These are phyloP conservation scores for Monosporozyma solicola DNA, from an alignment of 805 yeast genomes.

Conservation along the genomic window DNA sequence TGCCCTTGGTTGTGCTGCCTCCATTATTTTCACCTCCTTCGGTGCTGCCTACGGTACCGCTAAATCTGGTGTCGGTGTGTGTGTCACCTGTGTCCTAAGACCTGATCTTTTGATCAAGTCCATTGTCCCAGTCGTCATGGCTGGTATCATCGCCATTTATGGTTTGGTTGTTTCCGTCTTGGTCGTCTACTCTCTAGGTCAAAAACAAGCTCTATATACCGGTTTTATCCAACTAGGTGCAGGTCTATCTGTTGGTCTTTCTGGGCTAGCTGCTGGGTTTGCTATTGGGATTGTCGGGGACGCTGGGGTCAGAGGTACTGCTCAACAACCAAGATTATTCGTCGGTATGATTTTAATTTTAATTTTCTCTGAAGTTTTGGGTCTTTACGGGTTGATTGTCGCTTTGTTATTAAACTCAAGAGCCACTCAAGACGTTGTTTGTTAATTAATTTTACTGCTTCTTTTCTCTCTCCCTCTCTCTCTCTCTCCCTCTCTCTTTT, in stretches of 20 bases:
- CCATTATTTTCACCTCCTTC: conserved; percentile 96
- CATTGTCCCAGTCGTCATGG: conserved; percentile 97
- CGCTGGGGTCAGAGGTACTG: conserved; percentile 98
- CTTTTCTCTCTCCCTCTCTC: neutral
- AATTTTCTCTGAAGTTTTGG: conserved; percentile 98
- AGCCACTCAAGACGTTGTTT: conserved; percentile 85
- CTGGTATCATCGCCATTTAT: conserved; percentile 98
- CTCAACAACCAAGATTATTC: conserved; percentile 96
- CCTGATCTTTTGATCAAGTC: conserved; percentile 91
- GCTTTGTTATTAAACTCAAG: conserved; percentile 96
- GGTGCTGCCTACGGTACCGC: conserved; percentile 99
- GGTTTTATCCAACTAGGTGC: conserved; percentile 98
- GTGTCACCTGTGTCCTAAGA: conserved; percentile 95
- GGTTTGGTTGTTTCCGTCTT: conserved; percentile 94
- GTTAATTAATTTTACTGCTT: conserved; percentile 36
- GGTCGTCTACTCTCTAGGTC: conserved; percentile 81
- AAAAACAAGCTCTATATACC: conserved; percentile 86
- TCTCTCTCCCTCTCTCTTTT: neutral
- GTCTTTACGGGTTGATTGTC: conserved; percentile 96
- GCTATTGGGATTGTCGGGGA: conserved; percentile 99
- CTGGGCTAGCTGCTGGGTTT: conserved; percentile 97
- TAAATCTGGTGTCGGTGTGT: conserved; percentile 97
- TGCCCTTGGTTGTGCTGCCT: conserved; percentile 98
- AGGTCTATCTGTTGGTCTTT: conserved; percentile 92
- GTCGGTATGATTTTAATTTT: conserved; percentile 97